Base-by-base conservation (phyloP, 805 yeast species). In the Candida palmyrensis region DNA sequence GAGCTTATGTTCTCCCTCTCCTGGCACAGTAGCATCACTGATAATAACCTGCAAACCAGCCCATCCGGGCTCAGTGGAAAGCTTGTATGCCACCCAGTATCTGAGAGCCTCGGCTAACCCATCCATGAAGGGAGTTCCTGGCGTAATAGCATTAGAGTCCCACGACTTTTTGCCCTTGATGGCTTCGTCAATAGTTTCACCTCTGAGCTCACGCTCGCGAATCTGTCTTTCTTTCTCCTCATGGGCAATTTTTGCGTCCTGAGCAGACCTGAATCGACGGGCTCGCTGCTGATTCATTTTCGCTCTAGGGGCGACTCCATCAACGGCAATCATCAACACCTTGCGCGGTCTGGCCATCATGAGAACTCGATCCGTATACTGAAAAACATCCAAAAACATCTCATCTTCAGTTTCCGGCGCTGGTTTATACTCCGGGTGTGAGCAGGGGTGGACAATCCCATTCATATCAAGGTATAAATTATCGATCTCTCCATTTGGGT, bases 251-350 rank as follows among this genome's bases (percentile, higher is more conserved):
- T 78, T 73, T 3, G 96, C 96, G 45, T 90, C 97, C 53, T 79
- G 79, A 1, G 96, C 96, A 10, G 95, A 77, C 47, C 96, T 71
- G 59, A 89, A 89, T 53, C 97, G 75, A 66, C 97, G 79, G 2
- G 96, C 80, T 45, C 97, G 73, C 61, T 89, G 97, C 60, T 89
- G 97, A 56, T 90, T 89, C 96, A 89, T 89, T 57, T 89, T 89
- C 18, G 97, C 97, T 51, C 97, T 72, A 15, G 98, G 98, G 2
- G 98, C 98, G 21, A 92, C 99, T 36, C 99, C 99, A 65, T 92
- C 99, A 21, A 92, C 95, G 2, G 98, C 97, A 56, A 92, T 88
- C 79, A 86, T 77, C 36, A 92, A 68, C 23, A 92, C 77, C 54
- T 92, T 89, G 37, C 97, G 68, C 2, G 99, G 99, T 49, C 96